Evolutionary conservation across 1,284 basidiomycete genomes (phyloP).

Genomic region (Thecaphora frezii): DNA sequence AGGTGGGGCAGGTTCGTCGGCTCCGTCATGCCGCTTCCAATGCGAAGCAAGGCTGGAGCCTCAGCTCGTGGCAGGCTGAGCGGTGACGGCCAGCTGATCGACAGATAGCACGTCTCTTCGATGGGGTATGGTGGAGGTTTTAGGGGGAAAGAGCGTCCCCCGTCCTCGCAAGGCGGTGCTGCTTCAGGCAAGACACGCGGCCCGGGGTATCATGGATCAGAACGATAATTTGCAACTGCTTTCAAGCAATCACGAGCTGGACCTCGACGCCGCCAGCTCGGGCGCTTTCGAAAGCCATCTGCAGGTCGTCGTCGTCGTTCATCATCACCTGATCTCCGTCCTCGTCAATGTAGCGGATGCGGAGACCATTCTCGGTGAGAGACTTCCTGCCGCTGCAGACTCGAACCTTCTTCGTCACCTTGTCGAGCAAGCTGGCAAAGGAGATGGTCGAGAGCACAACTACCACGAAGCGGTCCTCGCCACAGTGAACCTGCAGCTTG

Average conservation of each 20-base stretch:
- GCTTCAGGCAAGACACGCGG: too few relatives aligned
- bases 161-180: too few relatives aligned
- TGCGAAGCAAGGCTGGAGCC: too few relatives aligned
- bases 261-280: conserved; percentile 20
- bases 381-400: conserved; percentile 59
- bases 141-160: too few relatives aligned
- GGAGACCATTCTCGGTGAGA: conserved; percentile 13
- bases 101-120: too few relatives aligned
- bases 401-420: conserved; percentile 87
- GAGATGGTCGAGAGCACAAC: conserved; percentile 77
- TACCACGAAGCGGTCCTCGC: conserved; percentile 87
- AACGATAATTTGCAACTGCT: conserved; percentile 1
- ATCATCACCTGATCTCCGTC: conserved; percentile 56
- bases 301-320: conserved; percentile 54
- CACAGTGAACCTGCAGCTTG: conserved; percentile 69
- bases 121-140: too few relatives aligned
- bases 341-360: conserved; percentile 52
- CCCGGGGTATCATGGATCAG: too few relatives aligned
- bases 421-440: conserved; percentile 80
- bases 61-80: too few relatives aligned
- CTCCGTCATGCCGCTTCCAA: too few relatives aligned
- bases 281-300: conserved; percentile 51
- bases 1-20: too few relatives aligned
- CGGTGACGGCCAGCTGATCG: too few relatives aligned
- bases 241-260: conserved; percentile 25